A percentile compares a stretch with the other conserved stretches of the same genome.
Evolutionary conservation across 2,329 filamentous ascomycete species (phyloP).

Genomic region (Colletotrichum sp.): DNA sequence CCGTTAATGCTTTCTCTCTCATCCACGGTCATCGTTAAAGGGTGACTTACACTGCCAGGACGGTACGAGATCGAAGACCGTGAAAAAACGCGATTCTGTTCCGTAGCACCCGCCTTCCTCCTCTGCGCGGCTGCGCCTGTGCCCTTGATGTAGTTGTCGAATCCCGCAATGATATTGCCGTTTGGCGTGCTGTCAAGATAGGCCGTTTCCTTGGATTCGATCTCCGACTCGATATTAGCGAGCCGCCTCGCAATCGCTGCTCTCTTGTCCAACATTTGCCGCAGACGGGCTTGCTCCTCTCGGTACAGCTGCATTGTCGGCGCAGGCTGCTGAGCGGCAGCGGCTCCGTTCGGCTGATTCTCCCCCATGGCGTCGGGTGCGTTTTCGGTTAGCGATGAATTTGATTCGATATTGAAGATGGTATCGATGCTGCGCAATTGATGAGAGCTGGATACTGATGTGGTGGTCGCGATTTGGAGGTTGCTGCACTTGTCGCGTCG

Average conservation of each 20-base stretch:
- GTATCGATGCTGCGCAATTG: neutral
- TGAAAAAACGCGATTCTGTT: slow-evolving; percentile 78
- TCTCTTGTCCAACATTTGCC: slow-evolving; percentile 50
- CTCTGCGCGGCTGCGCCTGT: slow-evolving; percentile 68
- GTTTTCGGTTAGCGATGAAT: neutral
- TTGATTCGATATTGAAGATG: neutral
- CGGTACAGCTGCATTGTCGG: slow-evolving; percentile 53
- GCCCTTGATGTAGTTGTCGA: slow-evolving; percentile 98
- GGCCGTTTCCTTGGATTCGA: slow-evolving; percentile 80
- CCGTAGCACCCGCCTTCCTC: slow-evolving; percentile 68
- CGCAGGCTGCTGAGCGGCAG: slow-evolving; percentile 27
- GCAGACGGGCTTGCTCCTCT: slow-evolving; percentile 53
- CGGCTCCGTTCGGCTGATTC: slow-evolving; percentile 9
- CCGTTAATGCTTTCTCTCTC: neutral
- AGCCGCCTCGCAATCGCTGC: slow-evolving; percentile 36
- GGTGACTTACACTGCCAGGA: slow-evolving; percentile 27
- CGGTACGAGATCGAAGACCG: slow-evolving; percentile 68
- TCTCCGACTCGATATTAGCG: slow-evolving; percentile 71
- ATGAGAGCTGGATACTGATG: neutral
- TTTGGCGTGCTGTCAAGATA: slow-evolving; percentile 90
- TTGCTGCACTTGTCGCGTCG: neutral
- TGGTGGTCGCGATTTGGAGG: neutral
- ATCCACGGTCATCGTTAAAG: neutral
- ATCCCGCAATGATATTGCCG: slow-evolving; percentile 97
- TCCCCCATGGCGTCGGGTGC: slow-evolving; percentile 11